Conservation (phyloP, 2,329 filamentous ascomycete genomes). For the Thielaviopsis populi region DNA sequence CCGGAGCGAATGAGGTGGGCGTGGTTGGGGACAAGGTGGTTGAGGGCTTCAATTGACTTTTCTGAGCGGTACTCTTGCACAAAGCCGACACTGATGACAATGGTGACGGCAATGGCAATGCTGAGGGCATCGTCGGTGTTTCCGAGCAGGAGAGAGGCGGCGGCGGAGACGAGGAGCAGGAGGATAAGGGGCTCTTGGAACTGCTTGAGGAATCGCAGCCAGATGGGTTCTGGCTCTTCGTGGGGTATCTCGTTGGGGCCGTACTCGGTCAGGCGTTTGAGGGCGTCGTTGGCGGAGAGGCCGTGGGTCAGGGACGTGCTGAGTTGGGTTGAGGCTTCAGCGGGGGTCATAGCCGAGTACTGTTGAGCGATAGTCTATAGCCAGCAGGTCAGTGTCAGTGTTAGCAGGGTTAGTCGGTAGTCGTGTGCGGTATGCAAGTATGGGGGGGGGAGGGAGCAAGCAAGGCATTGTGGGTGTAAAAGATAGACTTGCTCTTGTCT, state of each 20-base stretch:
- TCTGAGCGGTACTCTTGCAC: conserved; percentile 96
- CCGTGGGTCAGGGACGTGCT: conserved; percentile 73
- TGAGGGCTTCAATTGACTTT: conserved; percentile 90
- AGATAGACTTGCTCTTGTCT: conserved; percentile 35
- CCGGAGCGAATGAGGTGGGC: conserved; percentile 71
- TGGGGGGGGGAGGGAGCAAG: not conserved
- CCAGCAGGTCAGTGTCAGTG: conserved; percentile 4
- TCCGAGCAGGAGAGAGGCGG: conserved; percentile 75
- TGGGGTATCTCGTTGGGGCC: conserved; percentile 91
- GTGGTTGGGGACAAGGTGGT: conserved; percentile 83
- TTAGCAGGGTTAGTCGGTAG: conserved; percentile 17
- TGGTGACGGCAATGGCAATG: conserved; percentile 90
- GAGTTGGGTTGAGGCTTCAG: conserved; percentile 62
- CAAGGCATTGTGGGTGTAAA: not conserved
- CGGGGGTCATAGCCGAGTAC: conserved; percentile 53
- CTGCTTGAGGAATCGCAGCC: conserved; percentile 89
- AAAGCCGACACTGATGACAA: conserved; percentile 91
- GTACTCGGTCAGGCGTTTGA: conserved; percentile 61
- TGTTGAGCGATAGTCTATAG: conserved; percentile 39
- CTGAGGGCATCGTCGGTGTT: conserved; percentile 92
- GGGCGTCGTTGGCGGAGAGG: conserved; percentile 65
- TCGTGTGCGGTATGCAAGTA: not conserved
- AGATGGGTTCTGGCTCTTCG: conserved; percentile 83
- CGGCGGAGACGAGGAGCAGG: conserved; percentile 76
- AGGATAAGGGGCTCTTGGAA: conserved; percentile 93